Base-by-base conservation (phyloP, 305 asterid species). In the Fraxinus dipetala region DNA sequence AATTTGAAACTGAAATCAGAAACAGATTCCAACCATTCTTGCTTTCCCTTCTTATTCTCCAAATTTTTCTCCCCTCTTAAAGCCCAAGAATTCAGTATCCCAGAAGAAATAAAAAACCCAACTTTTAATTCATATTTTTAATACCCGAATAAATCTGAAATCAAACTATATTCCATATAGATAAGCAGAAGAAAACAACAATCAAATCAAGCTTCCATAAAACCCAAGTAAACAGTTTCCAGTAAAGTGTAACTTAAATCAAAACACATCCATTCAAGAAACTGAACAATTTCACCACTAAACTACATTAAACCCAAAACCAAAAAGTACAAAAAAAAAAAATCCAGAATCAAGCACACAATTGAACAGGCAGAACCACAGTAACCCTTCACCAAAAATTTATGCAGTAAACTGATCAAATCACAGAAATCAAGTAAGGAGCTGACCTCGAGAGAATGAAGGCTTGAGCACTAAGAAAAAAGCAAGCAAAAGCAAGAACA, bases 371-470 rank as follows among this genome's bases (percentile, higher is more conserved):
- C 35, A 67, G 73, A 67, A 67, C 31, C 18, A 6, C n/a, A 28
- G 73, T 67, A 24, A 67, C 8, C 35, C n/a, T 4, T 26, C 34
- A 43, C 38, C 5, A 45, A 48, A 18, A 54, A 1, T 16, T 22
- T 59, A 30, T 54, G 54, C 24, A 80, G 36, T 4, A 38, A 54
- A 54, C 51, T 11, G 8, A 26, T 69, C n/a, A 26, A 43, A n/a
- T 6, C 18, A 9, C 34, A 16, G 43, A 78, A 20, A 11, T 3
- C 1, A 18, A 16, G 43, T 26, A 45, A 79, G 79, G 73, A 75
- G 83, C 87, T 69, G 26, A 91, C 97, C 92, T 84, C 95, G 84
- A 85, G 93, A 87, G 35, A 83, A 72, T 32, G 91, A 82, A 79
- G 90, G 92, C 26, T 78, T 36, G 20, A 90, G 86, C 84, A 85